phyloP scores from a whole-genome alignment of 2,329 filamentous ascomycete genomes.

The Ceratocystis harringtonii region DNA sequence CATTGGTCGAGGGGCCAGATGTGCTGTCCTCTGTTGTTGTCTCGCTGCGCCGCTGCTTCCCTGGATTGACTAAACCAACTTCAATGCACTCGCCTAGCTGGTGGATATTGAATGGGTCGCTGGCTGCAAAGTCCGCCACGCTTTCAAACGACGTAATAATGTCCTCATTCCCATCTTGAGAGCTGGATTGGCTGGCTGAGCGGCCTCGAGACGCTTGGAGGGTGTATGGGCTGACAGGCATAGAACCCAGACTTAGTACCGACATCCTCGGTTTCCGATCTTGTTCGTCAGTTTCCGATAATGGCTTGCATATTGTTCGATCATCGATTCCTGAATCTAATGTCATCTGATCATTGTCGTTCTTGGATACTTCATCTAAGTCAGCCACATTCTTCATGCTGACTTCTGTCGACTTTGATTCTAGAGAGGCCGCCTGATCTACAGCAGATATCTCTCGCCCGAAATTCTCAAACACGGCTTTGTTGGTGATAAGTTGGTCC shows the following conservation, averaged over 20 bases:
- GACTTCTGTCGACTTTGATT: not conserved
- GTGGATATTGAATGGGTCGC: conserved; percentile 33
- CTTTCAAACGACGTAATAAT: conserved; percentile 31
- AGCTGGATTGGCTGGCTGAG: not conserved
- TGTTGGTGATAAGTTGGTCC: conserved; percentile 40
- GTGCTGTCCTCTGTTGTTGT: conserved; percentile 44
- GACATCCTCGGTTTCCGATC: not conserved
- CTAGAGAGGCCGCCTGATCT: not conserved
- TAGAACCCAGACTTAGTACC: conserved; percentile 2
- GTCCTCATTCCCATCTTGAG: conserved; percentile 21
- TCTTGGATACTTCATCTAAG: not conserved
- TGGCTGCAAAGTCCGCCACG: conserved; percentile 33
- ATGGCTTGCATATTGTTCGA: not conserved
- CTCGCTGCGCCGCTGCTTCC: conserved; percentile 43
- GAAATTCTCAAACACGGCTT: conserved; percentile 19
- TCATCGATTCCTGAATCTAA: not conserved
- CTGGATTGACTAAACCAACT: conserved; percentile 21
- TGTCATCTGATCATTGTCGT: not conserved
- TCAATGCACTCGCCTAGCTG: conserved; percentile 1
- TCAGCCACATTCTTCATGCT: not conserved
- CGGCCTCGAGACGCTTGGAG: not conserved
- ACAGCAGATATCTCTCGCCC: conserved; percentile 7
- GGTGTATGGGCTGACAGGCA: conserved; percentile 10
- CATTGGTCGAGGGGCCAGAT: conserved; percentile 38
- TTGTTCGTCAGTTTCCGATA: not conserved